Conservation (phyloP, 140 eudicot genomes). For the Bidens hawaiensis region DNA sequence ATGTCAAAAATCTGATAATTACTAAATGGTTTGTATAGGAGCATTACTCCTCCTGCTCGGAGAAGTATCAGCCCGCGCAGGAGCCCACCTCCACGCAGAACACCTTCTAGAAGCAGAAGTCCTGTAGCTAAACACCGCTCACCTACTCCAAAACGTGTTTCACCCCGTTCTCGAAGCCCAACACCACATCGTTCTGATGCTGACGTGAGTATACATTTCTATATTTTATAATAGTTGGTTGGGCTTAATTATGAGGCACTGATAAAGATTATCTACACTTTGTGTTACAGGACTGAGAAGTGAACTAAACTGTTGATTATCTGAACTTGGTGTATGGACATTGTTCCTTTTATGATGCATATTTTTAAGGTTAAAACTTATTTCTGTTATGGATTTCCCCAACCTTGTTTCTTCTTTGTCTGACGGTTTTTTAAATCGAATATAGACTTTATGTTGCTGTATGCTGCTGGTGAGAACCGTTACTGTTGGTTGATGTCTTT, state of each 20-base stretch:
- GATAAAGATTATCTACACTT: neutral
- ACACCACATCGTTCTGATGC: conserved; percentile 76
- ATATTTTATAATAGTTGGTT: neutral
- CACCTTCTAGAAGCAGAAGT: conserved; percentile 59
- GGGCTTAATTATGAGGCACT: neutral
- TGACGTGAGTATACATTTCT: conserved; percentile 43
- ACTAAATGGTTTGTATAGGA: conserved; percentile 16
- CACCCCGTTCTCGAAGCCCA: conserved; percentile 79
- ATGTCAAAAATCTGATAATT: conserved; percentile 1
- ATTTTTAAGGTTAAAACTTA: conserved; percentile 43
- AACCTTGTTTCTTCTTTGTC: too few relatives aligned
- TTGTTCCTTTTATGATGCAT: conserved; percentile 26
- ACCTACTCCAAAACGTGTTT: conserved; percentile 58
- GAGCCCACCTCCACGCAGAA: conserved; percentile 65
- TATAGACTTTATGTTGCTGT: conserved; percentile 55
- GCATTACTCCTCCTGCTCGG: conserved; percentile 56
- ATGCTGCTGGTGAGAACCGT: conserved; percentile 50
- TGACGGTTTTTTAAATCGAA: conserved; percentile 26
- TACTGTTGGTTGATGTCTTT: conserved; percentile 58
- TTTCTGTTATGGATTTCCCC: too few relatives aligned
- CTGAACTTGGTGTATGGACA: conserved; percentile 7
- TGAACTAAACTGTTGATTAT: neutral
- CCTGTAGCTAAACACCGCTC: conserved; percentile 63
- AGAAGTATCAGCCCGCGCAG: conserved; percentile 69
- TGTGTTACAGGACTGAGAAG: conserved; percentile 48